Evolutionary conservation across 352 stramenopile genomes (phyloP), one percentile per base, ranked within the genome.

Genomic region (Plasmopara muralis): DNA sequence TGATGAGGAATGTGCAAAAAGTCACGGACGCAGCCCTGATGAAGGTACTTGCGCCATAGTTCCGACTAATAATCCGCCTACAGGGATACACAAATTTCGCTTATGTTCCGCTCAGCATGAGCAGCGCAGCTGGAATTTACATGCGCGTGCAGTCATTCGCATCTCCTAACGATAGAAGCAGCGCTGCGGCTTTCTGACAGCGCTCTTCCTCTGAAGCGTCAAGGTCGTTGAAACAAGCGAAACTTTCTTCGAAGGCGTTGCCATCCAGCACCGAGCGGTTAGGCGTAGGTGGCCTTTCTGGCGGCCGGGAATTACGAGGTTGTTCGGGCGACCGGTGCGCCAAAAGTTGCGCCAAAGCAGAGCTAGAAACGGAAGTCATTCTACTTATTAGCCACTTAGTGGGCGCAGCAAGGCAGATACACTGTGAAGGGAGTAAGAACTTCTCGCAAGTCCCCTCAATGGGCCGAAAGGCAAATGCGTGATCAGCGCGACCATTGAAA

Each of bases 1-100:
- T 44, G 39, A 44, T 44, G 39, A 9, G 39, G 39, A 44, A 44
- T 44, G n/a, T 4, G 39, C 5, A 28, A 13, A 44, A 44, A 44
- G 25, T 28, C 15, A 8, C 39, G 14, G 2, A 29, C 14, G 10
- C 39, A 44, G 0, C 39, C 39, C 30, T 5, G 14, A 15, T 44
- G 39, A 2, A 44, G 0, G n/a, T 44, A 44, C 15, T 44, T 44
- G 15, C 39, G 39, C 39, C 39, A 44, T 16, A 44, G 4, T 44
- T 2, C 39, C 8, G 39, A 8, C 10, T 44, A 15, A 10, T 29
- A 44, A 20, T 28, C 39, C 8, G 39, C 39, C 15, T 44, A 28
- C 15, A 44, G 5, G 25, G 39, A 28, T 20, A n/a, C n/a, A n/a
- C n/a, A n/a, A n/a, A n/a, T n/a, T n/a, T n/a, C 39, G 39, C 13